phyloP scores from a whole-genome alignment of 2,329 filamentous ascomycete species.

The Fusarium acutatum region DNA sequence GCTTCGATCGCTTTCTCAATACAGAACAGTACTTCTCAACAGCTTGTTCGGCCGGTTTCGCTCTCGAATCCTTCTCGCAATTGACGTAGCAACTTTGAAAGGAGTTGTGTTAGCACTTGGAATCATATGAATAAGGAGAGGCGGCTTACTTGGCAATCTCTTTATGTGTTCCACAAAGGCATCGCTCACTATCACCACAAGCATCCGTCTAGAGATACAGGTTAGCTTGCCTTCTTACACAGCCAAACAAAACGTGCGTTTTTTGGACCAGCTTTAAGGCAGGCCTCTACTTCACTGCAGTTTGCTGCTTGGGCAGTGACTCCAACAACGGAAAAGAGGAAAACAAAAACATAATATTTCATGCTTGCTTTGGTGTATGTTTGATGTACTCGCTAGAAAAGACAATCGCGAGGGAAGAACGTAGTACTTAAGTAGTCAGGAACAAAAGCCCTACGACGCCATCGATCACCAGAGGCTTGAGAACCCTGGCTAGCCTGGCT shows the following conservation, averaged over 20 bases:
- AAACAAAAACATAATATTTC: neutral
- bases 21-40: conserved; percentile 13
- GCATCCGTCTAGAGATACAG: neutral
- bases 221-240: neutral
- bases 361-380: neutral
- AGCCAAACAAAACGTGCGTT: neutral
- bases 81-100: neutral
- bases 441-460: neutral
- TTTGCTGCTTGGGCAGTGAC: conserved; percentile 4
- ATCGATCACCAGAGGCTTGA: neutral
- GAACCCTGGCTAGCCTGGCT: neutral
- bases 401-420: neutral
- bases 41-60: neutral
- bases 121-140: neutral
- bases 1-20: neutral
- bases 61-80: neutral
- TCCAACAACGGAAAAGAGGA: neutral
- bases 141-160: neutral
- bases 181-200: conserved; percentile 1
- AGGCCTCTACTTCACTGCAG: neutral
- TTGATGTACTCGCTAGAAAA: rapidly evolving
- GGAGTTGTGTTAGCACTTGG: neutral
- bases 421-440: neutral
- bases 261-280: conserved; percentile 9
- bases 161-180: conserved; percentile 19